Percentiles rank a stretch among this genome's conserved stretches.
phyloP scores from a whole-genome alignment of 257 asterid genomes.

The Solanum virginianum region DNA sequence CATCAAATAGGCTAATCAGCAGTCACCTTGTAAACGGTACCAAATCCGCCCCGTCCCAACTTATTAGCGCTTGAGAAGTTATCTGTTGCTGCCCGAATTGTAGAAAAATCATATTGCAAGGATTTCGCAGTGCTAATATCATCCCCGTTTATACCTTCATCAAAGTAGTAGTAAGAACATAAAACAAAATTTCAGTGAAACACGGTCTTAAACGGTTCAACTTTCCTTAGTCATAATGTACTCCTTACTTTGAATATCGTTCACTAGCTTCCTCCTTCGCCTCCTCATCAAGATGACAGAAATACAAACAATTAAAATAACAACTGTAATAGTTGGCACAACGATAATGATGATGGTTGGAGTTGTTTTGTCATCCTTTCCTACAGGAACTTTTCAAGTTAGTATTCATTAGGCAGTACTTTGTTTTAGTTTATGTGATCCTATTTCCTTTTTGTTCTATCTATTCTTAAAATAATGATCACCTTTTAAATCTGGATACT shows the following conservation, averaged over 20 bases:
- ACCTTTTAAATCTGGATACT: background rate
- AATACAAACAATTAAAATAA: background rate
- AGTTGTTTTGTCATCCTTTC: too few relatives aligned
- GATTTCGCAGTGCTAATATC: conserved; percentile 4
- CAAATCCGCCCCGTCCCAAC: conserved; percentile 6
- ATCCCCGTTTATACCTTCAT: background rate
- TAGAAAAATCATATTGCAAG: conserved; percentile 8
- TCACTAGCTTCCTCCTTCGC: background rate
- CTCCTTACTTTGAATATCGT: background rate
- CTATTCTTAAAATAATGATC: background rate
- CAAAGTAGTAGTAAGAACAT: background rate
- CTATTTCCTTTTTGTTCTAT: background rate
- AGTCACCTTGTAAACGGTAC: conserved; percentile 2
- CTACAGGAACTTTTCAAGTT: background rate
- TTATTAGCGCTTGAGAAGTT: conserved; percentile 1
- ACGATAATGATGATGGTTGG: background rate
- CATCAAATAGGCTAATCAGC: background rate
- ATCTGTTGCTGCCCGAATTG: background rate
- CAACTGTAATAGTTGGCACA: background rate
- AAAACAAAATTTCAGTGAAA: background rate
- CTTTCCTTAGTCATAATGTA: background rate
- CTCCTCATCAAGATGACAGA: background rate
- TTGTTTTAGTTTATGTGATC: background rate
- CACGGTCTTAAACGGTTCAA: background rate
- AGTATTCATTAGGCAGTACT: background rate